Evolutionary conservation across 805 yeast genomes (phyloP).

Genomic region (Lipomyces anomalus): DNA sequence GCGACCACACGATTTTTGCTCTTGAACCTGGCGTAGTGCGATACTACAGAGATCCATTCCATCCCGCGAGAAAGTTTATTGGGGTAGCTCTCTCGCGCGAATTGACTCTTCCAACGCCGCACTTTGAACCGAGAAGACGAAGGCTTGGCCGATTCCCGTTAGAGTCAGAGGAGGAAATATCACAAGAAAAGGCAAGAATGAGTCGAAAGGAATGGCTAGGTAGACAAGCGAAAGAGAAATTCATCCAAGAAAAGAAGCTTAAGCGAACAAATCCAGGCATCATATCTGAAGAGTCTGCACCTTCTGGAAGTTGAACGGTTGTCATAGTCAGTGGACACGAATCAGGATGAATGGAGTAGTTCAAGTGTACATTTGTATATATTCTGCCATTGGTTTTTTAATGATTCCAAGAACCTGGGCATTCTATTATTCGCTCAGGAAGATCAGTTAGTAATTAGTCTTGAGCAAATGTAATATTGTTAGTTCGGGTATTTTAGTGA

Average conservation of each 20-base stretch:
- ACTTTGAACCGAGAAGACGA: constrained; percentile 81
- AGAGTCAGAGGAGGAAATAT: constrained; percentile 45
- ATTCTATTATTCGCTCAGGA: no score
- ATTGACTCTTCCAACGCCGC: constrained; percentile 72
- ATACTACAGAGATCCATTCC: constrained; percentile 91
- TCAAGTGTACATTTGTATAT: no score
- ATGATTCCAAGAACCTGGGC: no score
- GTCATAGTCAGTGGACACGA: no score
- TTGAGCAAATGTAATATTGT: no score
- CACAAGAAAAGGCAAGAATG: constrained; percentile 54
- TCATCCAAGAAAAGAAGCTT: not conserved
- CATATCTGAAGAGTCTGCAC: no score
- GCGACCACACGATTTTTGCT: constrained; percentile 89
- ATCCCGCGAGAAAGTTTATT: constrained; percentile 82
- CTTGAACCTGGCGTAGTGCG: constrained; percentile 89
- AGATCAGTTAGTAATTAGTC: no score
- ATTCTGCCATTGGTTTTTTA: no score
- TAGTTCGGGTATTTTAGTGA: no score
- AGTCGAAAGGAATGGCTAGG: constrained; percentile 55
- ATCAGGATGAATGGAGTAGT: no score
- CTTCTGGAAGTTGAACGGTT: no score
- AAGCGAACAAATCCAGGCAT: no score
- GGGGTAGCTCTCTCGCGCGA: constrained; percentile 75
- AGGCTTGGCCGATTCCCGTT: constrained; percentile 69
- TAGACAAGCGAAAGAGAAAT: constrained; percentile 4